Evolutionary conservation across 2,329 filamentous ascomycete species (phyloP).

Genomic region (Scortechinia acanthostroma): DNA sequence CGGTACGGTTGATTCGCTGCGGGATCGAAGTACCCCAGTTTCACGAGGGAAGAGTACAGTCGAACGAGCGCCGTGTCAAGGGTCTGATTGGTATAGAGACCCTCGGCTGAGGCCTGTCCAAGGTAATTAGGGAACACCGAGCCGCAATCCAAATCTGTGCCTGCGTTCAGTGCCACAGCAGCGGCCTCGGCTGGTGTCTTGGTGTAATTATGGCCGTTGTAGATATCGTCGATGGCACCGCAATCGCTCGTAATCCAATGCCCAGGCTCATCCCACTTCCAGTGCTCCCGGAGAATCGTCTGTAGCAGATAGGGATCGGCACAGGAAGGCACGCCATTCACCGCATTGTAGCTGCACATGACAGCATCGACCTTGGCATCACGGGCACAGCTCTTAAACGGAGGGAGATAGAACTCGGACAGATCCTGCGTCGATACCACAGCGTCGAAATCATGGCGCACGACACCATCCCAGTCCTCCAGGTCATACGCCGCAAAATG

Average conservation of each 20-base stretch:
- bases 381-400: slow-evolving; percentile 55
- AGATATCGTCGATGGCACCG: slow-evolving; percentile 50
- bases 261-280: slow-evolving; percentile 52
- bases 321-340: slow-evolving; percentile 62
- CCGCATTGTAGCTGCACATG: slow-evolving; percentile 57
- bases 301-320: slow-evolving; percentile 55
- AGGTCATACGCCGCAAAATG: slow-evolving; percentile 52
- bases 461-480: slow-evolving; percentile 32
- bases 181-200: slow-evolving; percentile 32
- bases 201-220: slow-evolving; percentile 21
- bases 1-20: slow-evolving; percentile 34
- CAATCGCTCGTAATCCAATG: slow-evolving; percentile 63
- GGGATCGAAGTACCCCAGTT: slow-evolving; percentile 49
- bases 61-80: slow-evolving; percentile 39
- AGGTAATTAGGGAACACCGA: too few species aligned
- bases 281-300: slow-evolving; percentile 56
- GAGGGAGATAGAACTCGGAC: slow-evolving; percentile 60
- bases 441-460: slow-evolving; percentile 45
- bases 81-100: too few species aligned
- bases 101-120: too few species aligned
- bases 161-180: slow-evolving; percentile 37
- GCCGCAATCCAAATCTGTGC: slow-evolving; percentile 42
- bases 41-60: slow-evolving; percentile 43
- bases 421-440: slow-evolving; percentile 53
- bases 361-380: slow-evolving; percentile 48